phyloP scores from a whole-genome alignment of 192 early-diverging fungal genomes.

The Dissophora globulifera region DNA sequence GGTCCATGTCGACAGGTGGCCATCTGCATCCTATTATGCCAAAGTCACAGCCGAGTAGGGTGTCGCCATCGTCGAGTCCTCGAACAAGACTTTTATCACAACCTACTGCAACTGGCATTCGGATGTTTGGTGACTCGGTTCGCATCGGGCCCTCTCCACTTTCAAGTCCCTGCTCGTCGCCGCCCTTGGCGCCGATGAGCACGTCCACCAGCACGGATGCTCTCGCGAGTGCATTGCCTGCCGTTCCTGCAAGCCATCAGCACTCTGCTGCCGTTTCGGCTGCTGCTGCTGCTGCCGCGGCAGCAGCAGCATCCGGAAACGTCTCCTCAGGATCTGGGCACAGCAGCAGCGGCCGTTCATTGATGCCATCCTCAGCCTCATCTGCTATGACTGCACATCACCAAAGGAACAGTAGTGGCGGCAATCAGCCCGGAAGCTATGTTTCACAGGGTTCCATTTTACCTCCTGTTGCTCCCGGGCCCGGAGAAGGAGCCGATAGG shows the following conservation, averaged over 20 bases:
- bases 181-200: constrained; percentile 20
- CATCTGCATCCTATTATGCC: constrained; percentile 46
- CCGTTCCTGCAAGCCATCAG: constrained; percentile 44
- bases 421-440: not conserved
- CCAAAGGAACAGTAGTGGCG: constrained; percentile 21
- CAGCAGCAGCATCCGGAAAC: constrained; percentile 23
- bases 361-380: constrained; percentile 10
- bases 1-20: constrained; percentile 24
- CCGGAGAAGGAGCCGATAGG: constrained; percentile 17
- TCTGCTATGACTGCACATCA: constrained; percentile 10
- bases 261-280: constrained; percentile 47
- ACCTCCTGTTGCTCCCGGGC: not conserved
- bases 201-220: constrained; percentile 6
- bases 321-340: not conserved
- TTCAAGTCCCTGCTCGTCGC: constrained; percentile 45
- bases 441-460: not conserved
- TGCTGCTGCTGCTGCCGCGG: constrained; percentile 39
- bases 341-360: not conserved
- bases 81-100: constrained; percentile 30
- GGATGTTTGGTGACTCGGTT: constrained; percentile 32
- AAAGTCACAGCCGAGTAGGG: constrained; percentile 22
- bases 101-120: constrained; percentile 22
- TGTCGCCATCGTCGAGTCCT: constrained; percentile 39
- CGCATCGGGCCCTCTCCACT: constrained; percentile 38
- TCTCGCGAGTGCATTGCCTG: constrained; percentile 34